phyloP scores from a whole-genome alignment of 768 basidiomycete species.

The Leccinum variicolor region DNA sequence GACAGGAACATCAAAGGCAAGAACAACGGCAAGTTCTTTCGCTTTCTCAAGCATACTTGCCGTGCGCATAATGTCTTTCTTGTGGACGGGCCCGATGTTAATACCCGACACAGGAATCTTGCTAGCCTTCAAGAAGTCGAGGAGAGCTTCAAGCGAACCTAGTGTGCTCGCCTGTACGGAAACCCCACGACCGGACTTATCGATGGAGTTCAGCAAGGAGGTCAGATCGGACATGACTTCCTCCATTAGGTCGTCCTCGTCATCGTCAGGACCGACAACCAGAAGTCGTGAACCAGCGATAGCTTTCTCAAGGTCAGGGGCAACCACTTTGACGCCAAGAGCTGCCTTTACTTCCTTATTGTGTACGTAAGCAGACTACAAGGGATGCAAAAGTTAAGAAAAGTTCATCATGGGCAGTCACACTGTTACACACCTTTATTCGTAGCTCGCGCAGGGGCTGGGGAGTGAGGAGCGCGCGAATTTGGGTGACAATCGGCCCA shows the following conservation, averaged over 20 bases:
- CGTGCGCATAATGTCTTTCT: constrained; percentile 89
- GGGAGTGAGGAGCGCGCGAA: constrained; percentile 91
- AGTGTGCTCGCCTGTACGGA: constrained; percentile 97
- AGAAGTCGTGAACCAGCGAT: constrained; percentile 95
- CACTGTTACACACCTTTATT: constrained; percentile 69
- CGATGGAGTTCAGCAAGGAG: constrained; percentile 81
- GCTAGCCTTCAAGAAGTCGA: constrained; percentile 92
- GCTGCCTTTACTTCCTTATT: constrained; percentile 98
- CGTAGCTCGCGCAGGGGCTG: constrained; percentile 95
- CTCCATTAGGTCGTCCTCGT: constrained; percentile 91
- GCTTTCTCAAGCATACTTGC: constrained; percentile 95
- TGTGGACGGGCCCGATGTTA: constrained; percentile 96
- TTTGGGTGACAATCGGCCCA: constrained; percentile 93
- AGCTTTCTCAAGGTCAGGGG: constrained; percentile 94
- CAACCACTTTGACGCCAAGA: constrained; percentile 92
- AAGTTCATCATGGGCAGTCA: background rate
- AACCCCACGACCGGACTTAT: constrained; percentile 94
- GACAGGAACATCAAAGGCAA: constrained; percentile 94
- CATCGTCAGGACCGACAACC: constrained; percentile 91
- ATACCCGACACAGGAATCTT: constrained; percentile 98
- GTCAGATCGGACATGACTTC: constrained; percentile 97
- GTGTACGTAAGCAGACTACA: constrained; percentile 91
- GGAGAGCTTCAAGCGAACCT: constrained; percentile 92
- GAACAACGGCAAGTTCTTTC: constrained; percentile 90
- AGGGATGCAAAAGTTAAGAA: constrained; percentile 3